Base-by-base conservation (phyloP, 345 rosid species). In the Chamaenerion angustifolium region DNA sequence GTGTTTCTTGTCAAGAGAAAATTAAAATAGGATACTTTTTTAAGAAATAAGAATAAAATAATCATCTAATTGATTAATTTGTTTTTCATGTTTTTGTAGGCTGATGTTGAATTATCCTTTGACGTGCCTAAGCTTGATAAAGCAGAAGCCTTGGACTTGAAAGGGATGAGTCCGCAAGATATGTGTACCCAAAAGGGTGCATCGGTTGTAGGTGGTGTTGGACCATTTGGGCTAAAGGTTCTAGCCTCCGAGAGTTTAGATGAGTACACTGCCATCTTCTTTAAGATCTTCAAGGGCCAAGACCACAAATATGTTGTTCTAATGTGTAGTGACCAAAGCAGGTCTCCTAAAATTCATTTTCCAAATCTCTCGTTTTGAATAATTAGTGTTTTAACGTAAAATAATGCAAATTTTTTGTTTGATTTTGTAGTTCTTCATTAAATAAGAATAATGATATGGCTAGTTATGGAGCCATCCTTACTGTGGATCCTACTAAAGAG, bases 321-420 rank as follows among this genome's bases (percentile, higher is more conserved):
- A 27, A 79, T 88, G 88, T 88, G 95, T 61, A 78, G 92, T 65
- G 95, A 88, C 75, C 92, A 81, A 58, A 76, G 77, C 82, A 81
- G 80, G 83, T 77, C n/a, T 21, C 15, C 37, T 31, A 31, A 1
- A 31, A 5, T 31, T 8, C 6, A 5, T 31, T 31, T 31, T 5
- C 5, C 5, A 23, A 23, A 31, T 31, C 37, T 31, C 37, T 1
- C 4, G 2, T 21, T 21, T 21, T 21, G n/a, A n/a, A n/a, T n/a
- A n/a, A n/a, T n/a, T n/a, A n/a, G 25, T 21, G 25, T 21, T 31
- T 31, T 7, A 27, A 9, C 27, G 37, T 1, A 16, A 10, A 8
- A 4, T 10, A 37, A 1, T 8, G 37, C 27, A 19, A 6, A 5
- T 21, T 14, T 12, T 27, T 21, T 21, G 25, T 2, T 21, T 21